Evolutionary conservation across 768 basidiomycete genomes (phyloP).

Genomic region (Lyophyllum semitale): DNA sequence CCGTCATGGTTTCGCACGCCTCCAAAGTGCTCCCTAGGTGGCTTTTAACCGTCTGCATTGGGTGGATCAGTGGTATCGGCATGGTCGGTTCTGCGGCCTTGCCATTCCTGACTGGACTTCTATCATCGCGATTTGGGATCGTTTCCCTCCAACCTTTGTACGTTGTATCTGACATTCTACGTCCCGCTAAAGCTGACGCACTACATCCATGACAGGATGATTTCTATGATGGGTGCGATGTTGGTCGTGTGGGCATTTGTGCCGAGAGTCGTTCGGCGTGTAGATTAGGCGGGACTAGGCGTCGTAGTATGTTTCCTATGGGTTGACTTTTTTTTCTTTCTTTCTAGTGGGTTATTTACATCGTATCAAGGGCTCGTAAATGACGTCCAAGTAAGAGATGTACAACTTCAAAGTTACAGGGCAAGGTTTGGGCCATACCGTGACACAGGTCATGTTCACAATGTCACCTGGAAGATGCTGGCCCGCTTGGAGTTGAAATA

Average conservation of each 20-base stretch:
- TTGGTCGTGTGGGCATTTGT: constrained; percentile 24
- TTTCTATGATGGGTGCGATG: constrained; percentile 26
- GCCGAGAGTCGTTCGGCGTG: constrained; percentile 16
- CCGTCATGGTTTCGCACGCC: constrained; percentile 39
- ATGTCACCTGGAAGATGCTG: too few relatives aligned
- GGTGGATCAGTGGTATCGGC: constrained; percentile 44
- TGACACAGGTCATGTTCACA: too few relatives aligned
- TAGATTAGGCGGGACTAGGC: constrained; percentile 17
- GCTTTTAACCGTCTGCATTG: constrained; percentile 41
- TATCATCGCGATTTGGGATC: constrained; percentile 15
- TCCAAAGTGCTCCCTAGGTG: constrained; percentile 33
- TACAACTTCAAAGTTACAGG: too few relatives aligned
- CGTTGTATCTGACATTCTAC: neutral
- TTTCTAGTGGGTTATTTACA: too few relatives aligned
- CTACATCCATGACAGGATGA: constrained; percentile 9
- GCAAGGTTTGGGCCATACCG: too few relatives aligned
- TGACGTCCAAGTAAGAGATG: too few relatives aligned
- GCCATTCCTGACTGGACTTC: constrained; percentile 17
- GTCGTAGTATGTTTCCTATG: too few relatives aligned
- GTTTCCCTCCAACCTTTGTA: constrained; percentile 17
- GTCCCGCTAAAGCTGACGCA: neutral
- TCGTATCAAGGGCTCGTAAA: too few relatives aligned
- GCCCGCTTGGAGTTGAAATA: too few relatives aligned
- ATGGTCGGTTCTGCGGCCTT: constrained; percentile 26
- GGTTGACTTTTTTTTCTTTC: too few relatives aligned